Conservation (phyloP, 805 yeast species). For the Cyberlindnera amylophila region DNA sequence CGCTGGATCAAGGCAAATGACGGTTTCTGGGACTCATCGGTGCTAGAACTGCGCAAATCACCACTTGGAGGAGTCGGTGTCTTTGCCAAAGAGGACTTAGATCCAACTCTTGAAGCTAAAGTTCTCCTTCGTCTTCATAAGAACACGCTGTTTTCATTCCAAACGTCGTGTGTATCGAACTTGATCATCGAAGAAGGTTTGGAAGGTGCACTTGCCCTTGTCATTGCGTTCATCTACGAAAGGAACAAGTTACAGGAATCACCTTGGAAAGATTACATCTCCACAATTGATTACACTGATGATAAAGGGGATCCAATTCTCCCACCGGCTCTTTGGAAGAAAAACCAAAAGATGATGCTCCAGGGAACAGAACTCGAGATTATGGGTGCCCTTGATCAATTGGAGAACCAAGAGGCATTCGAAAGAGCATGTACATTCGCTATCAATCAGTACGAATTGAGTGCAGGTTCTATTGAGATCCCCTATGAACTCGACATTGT, state of each 20-base stretch:
- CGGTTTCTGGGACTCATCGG: constrained; percentile 49
- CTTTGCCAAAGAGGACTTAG: constrained; percentile 45
- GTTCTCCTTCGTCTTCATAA: constrained; percentile 59
- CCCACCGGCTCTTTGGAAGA: constrained; percentile 69
- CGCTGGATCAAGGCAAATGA: constrained; percentile 54
- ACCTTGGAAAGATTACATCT: constrained; percentile 77
- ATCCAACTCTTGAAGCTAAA: constrained; percentile 26
- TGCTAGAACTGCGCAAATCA: constrained; percentile 44
- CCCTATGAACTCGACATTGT: constrained; percentile 31
- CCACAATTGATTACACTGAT: constrained; percentile 39
- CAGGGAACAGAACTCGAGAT: constrained; percentile 57
- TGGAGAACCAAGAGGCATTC: constrained; percentile 38
- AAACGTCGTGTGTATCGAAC: constrained; percentile 62
- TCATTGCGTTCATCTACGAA: constrained; percentile 73
- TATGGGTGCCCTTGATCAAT: constrained; percentile 54
- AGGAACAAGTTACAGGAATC: constrained; percentile 49
- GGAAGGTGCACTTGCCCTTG: constrained; percentile 63
- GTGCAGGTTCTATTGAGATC: constrained; percentile 25
- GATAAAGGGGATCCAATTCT: constrained; percentile 31
- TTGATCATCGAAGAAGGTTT: constrained; percentile 56
- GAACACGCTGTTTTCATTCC: constrained; percentile 49
- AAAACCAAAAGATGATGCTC: constrained; percentile 42
- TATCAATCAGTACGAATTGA: constrained; percentile 19
- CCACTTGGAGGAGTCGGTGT: constrained; percentile 70
- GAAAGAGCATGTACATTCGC: constrained; percentile 35